phyloP scores from a whole-genome alignment of 768 basidiomycete species.

The Podaxis pistillaris region DNA sequence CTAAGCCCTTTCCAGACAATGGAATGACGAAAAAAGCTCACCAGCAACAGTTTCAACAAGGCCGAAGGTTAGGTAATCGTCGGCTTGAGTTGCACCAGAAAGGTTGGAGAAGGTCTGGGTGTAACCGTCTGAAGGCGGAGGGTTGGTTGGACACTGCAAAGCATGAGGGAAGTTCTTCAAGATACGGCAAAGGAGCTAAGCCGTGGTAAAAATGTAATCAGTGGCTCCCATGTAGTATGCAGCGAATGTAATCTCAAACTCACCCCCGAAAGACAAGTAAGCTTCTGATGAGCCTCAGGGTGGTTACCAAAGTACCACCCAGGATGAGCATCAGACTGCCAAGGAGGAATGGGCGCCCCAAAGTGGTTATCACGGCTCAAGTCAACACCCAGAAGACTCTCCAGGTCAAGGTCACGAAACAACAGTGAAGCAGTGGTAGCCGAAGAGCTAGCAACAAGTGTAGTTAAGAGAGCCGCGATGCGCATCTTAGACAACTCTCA shows the following conservation, averaged over 20 bases:
- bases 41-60: constrained; percentile 42
- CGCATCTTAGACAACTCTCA: constrained; percentile 9
- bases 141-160: constrained; percentile 29
- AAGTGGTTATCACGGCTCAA: constrained; percentile 31
- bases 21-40: constrained; percentile 17
- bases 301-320: constrained; percentile 43
- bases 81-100: constrained; percentile 41
- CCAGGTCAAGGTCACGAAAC: constrained; percentile 2
- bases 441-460: constrained; percentile 3
- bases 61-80: constrained; percentile 41
- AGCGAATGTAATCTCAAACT: constrained; percentile 18
- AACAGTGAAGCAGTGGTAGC: not conserved
- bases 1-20: not conserved
- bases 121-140: constrained; percentile 30
- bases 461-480: constrained; percentile 2
- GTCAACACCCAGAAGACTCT: constrained; percentile 22
- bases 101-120: constrained; percentile 38
- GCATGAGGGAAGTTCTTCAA: constrained; percentile 22
- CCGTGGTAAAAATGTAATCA: not conserved
- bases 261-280: constrained; percentile 33
- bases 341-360: constrained; percentile 37
- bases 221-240: constrained; percentile 27
- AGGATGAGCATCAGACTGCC: constrained; percentile 29
- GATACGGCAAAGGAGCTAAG: constrained; percentile 13
- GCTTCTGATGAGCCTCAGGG: constrained; percentile 25